Conservation (phyloP, 169 alveolate genomes). For the Miamiensis avidus region DNA sequence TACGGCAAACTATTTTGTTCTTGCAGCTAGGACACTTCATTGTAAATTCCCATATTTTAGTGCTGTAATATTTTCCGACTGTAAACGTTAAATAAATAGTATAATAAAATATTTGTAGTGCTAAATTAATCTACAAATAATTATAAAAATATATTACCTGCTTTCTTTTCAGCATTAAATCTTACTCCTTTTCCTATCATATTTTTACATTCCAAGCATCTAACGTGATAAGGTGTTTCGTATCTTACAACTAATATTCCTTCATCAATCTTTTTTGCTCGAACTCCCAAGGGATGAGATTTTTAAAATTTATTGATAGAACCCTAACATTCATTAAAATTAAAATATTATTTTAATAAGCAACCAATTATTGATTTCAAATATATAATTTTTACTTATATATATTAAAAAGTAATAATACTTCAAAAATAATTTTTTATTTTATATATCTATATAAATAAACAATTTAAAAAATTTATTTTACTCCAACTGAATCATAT, state of each 20-base stretch:
- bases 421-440: background rate
- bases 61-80: conserved; percentile 37
- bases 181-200: conserved; percentile 51
- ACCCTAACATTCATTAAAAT: conserved; percentile 3
- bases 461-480: too few relatives aligned
- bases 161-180: conserved; percentile 34
- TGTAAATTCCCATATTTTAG: conserved; percentile 38
- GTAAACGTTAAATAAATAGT: background rate
- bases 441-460: background rate
- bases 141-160: background rate
- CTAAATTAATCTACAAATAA: background rate
- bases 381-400: too few relatives aligned
- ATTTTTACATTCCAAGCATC: conserved; percentile 31
- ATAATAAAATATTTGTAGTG: background rate
- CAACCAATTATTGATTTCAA: too few relatives aligned
- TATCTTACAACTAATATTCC: conserved; percentile 35
- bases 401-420: background rate
- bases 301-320: conserved; percentile 27
- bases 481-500: conserved; percentile 21
- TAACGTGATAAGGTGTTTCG: conserved; percentile 43
- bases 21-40: conserved; percentile 45
- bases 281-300: conserved; percentile 23
- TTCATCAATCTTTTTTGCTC: conserved; percentile 28
- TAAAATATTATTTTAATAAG: too few relatives aligned
- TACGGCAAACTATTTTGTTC: conserved; percentile 29